Evolutionary conservation across 176 grass and related monocot species (phyloP).

Genomic region (Typha latifolia): DNA sequence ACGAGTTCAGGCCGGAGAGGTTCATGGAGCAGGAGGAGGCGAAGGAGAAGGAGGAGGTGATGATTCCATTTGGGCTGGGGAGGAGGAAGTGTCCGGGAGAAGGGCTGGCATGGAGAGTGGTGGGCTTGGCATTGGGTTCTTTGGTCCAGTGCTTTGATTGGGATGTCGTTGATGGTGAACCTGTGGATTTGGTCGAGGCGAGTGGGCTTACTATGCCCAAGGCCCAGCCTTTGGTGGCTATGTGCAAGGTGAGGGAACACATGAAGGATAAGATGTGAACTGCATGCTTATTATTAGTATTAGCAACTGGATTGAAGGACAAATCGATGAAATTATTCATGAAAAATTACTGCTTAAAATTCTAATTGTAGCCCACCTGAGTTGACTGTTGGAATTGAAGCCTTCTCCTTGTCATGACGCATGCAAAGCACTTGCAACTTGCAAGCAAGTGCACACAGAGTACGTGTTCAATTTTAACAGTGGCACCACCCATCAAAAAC

Average conservation of each 20-base stretch:
- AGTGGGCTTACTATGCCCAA: slow-evolving; percentile 63
- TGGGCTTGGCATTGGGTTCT: slow-evolving; percentile 18
- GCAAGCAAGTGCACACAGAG: too few relatives aligned
- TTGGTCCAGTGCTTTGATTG: slow-evolving; percentile 55
- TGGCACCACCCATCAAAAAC: too few relatives aligned
- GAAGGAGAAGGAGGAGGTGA: neutral
- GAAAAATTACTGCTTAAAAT: too few relatives aligned
- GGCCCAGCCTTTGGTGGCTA: slow-evolving; percentile 27
- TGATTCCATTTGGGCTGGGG: slow-evolving; percentile 52
- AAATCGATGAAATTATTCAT: too few relatives aligned
- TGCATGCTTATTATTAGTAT: too few relatives aligned
- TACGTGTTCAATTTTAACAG: too few relatives aligned
- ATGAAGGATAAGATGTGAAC: slow-evolving; percentile 3
- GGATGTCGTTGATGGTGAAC: slow-evolving; percentile 3
- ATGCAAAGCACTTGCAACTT: too few relatives aligned
- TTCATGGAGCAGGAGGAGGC: slow-evolving; percentile 4
- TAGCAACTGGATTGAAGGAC: too few relatives aligned
- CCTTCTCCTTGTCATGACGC: too few relatives aligned
- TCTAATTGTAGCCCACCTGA: too few relatives aligned
- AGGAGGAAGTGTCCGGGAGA: slow-evolving; percentile 31
- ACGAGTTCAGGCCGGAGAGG: slow-evolving; percentile 35
- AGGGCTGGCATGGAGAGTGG: slow-evolving; percentile 13
- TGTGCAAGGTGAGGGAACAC: slow-evolving; percentile 10
- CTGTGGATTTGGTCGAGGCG: slow-evolving; percentile 45
- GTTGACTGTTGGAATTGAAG: too few relatives aligned